Conservation (phyloP, 768 basidiomycete species). For the Peribolospora kevripleyi region DNA sequence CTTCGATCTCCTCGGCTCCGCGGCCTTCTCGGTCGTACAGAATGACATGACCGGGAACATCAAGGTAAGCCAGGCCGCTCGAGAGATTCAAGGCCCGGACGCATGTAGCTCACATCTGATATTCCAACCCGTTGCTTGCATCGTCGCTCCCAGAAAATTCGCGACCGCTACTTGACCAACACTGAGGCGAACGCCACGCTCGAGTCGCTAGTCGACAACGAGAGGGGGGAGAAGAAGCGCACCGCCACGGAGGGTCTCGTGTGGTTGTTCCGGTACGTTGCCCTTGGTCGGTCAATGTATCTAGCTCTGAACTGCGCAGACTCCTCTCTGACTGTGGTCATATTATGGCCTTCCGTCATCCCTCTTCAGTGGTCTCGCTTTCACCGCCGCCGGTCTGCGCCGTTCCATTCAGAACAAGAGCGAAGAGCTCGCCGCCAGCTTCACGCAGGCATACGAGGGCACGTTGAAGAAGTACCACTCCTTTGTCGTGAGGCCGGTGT, state of each 20-base stretch:
- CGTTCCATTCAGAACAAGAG: slow-evolving; percentile 38
- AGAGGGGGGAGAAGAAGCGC: slow-evolving; percentile 62
- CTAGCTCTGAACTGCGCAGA: not conserved
- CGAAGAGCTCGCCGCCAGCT: slow-evolving; percentile 46
- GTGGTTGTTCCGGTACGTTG: slow-evolving; percentile 46
- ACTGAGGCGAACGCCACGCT: slow-evolving; percentile 48
- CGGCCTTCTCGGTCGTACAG: slow-evolving; percentile 63
- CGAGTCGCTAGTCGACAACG: slow-evolving; percentile 57
- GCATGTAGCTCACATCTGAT: not conserved
- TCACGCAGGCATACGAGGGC: slow-evolving; percentile 52
- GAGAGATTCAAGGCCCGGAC: not conserved
- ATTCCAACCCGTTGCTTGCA: not conserved
- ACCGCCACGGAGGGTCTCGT: slow-evolving; percentile 72
- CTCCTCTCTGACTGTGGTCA: not conserved
- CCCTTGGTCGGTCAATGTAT: not conserved
- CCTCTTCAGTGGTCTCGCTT: slow-evolving; percentile 46
- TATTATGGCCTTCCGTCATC: not conserved
- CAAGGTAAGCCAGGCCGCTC: slow-evolving; percentile 28
- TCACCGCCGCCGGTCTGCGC: slow-evolving; percentile 63
- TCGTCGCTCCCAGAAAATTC: slow-evolving; percentile 47
- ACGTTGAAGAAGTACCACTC: slow-evolving; percentile 71
- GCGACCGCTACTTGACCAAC: slow-evolving; percentile 44
- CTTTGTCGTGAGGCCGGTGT: slow-evolving; percentile 37
- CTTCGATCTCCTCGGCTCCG: slow-evolving; percentile 68
- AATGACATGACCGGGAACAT: slow-evolving; percentile 80